Base-by-base conservation (phyloP, 257 asterid species). In the Rauvolfia tetraphylla region DNA sequence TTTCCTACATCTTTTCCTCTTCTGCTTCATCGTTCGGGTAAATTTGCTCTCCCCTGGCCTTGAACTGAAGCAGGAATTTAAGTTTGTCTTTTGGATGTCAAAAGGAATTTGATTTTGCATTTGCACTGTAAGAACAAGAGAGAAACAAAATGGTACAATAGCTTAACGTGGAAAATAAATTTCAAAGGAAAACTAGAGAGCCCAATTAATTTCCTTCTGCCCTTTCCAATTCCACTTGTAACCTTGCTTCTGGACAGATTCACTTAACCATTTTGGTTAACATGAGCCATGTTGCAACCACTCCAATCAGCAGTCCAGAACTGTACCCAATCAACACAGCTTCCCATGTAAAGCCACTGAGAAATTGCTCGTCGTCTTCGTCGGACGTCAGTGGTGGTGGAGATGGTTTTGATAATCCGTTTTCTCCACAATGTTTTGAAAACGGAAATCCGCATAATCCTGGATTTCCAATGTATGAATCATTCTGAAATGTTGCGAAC, bases 261-360 rank as follows among this genome's bases (percentile, higher is more conserved):
- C 34, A 34, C 59, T 18, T 5, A 81, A 70, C 80, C 81, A 56
- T 62, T 44, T 62, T 27, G 85, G 87, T 44, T 78, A 84, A 82
- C 41, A 84, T 75, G 13, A 75, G 27, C 72, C 51, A 41, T 44
- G 79, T 82, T 38, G 51, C 58, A 9, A 22, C 61, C 31, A 76
- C 7, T 34, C 85, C 88, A 36, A 73, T 18, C 17, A 73, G 33
- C 51, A 71, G 9, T 54, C 88, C 88, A 42, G 48, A 69, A 7
- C 78, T 61, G 56, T 80, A 86, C 10, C 89, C 87, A 20, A 78
- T 39, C 6, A 71, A 22, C 4, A 84, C 83, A 13, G 70, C 73
- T 76, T 65, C 44, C 86, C 85, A 86, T 3, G 77, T 69, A 18
- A 81, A 69, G 18, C 82, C 85, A 27, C 22, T 14, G 4, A 74